A percentile compares a stretch with the other conserved stretches of the same genome.
These are phyloP conservation scores for Metschnikowia lochheadii DNA, from an alignment of 805 yeast genomes.

Conservation along the genomic window DNA sequence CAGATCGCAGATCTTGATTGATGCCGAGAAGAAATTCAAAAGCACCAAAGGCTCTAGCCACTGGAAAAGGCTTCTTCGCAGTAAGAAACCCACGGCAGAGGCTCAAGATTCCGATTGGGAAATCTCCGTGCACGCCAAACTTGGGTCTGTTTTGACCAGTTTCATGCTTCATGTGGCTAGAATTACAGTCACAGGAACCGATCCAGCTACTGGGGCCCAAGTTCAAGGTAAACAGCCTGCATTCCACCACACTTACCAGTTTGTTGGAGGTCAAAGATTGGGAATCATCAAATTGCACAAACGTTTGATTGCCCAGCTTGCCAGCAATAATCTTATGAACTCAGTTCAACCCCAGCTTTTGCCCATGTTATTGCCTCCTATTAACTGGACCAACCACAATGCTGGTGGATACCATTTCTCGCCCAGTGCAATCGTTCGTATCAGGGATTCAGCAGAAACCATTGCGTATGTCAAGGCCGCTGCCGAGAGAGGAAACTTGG, in stretches of 20 bases:
- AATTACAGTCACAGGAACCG: constrained; percentile 72
- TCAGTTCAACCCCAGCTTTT: constrained; percentile 79
- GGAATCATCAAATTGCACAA: constrained; percentile 81
- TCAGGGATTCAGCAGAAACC: constrained; percentile 85
- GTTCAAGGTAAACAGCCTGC: constrained; percentile 85
- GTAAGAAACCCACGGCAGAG: constrained; percentile 6
- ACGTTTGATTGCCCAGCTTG: constrained; percentile 58
- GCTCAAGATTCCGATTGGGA: constrained; percentile 22
- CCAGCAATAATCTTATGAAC: constrained; percentile 59
- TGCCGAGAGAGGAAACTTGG: constrained; percentile 60
- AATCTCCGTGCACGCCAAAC: constrained; percentile 44
- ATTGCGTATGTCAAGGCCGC: constrained; percentile 85
- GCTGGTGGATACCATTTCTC: constrained; percentile 81
- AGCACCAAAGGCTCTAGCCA: constrained; percentile 44
- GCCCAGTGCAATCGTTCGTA: constrained; percentile 62
- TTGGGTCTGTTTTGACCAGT: constrained; percentile 78
- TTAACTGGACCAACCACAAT: constrained; percentile 78
- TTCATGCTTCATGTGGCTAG: constrained; percentile 77
- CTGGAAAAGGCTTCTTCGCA: constrained; percentile 42
- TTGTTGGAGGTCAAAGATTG: constrained; percentile 67
- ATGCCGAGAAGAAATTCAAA: constrained; percentile 52
- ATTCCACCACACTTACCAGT: constrained; percentile 83
- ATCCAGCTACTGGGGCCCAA: constrained; percentile 67
- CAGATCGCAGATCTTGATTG: constrained; percentile 60
- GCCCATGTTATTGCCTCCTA: constrained; percentile 92